Percentiles rank a stretch among this genome's conserved stretches.
Conservation (phyloP, 208 protist species). For the Wallacemonas sp. region DNA sequence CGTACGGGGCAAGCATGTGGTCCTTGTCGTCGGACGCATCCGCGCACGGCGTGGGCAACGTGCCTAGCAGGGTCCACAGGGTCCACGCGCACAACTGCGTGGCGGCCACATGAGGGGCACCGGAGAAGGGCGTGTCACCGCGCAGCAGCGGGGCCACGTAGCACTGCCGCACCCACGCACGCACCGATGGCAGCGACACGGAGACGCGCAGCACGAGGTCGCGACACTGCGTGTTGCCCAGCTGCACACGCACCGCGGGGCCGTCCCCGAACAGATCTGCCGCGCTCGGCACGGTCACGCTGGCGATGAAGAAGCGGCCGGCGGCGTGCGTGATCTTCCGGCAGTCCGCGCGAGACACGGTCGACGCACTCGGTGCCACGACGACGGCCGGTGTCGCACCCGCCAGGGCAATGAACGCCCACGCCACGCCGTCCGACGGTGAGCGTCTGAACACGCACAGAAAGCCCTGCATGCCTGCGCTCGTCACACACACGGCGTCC, state of each 20-base stretch:
- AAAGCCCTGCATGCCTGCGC: slow-evolving; percentile 6
- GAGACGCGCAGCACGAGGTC: neutral
- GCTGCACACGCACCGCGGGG: neutral
- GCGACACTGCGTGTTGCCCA: neutral
- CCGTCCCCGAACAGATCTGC: slow-evolving; percentile 2
- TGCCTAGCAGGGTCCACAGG: neutral
- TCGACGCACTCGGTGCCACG: neutral
- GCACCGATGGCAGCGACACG: neutral
- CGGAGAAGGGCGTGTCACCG: too few relatives aligned
- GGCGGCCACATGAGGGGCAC: neutral
- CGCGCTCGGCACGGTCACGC: neutral
- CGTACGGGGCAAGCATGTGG: neutral
- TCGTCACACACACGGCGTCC: slow-evolving; percentile 4
- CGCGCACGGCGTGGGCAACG: neutral
- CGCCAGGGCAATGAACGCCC: neutral
- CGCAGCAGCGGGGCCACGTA: neutral
- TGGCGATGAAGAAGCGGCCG: neutral
- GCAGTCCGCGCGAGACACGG: neutral
- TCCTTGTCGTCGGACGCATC: neutral
- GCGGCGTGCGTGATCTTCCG: neutral
- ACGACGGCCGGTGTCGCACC: neutral
- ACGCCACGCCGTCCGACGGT: neutral
- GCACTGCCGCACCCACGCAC: neutral
- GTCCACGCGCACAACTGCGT: neutral
- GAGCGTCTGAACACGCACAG: slow-evolving; percentile 11